Base-by-base conservation (phyloP, 2,329 filamentous ascomycete species). In the Cladosporium sp. region DNA sequence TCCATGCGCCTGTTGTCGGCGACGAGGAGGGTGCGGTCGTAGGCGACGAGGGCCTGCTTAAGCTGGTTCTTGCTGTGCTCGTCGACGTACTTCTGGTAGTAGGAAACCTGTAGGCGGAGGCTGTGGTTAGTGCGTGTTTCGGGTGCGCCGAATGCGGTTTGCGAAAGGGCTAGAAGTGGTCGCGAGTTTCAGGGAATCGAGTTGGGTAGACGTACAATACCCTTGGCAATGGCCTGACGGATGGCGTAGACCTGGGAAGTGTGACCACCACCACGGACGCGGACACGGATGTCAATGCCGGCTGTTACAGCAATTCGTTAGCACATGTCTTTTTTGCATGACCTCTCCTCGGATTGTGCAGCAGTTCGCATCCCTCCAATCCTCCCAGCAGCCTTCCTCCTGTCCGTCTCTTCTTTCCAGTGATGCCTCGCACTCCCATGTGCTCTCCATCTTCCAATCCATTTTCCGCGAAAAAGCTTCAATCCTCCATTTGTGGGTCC, bases 71-170 rank as follows among this genome's bases (percentile, higher is more conserved):
- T 99, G 87, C 91, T 92, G 91, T 98, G 93, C 91, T 99, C 95
- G 81, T 99, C 95, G 84, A 98, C 92, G 86, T 90, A 99, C 89
- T 99, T 97, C 87, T 97, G 94, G 91, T 97, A 98, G 91, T 97
- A 97, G 84, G 93, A 91, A 80, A 96, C 79, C 78, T 80, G 73
- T 64, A 57, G 61, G 61, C 36, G 61, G 34, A 24, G 54, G 63
- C n/a, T 66, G 34, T 58, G 47, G 65, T 71, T 67, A 68, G 64
- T 52, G 62, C 38, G 24, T 41, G 58, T 63, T 54, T 58, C 66
- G 55, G 59, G 65, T 32, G 60, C 62, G 57, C 8, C 57, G 57
- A 38, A 26, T 59, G 21, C 28, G 10, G 30, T 28, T 59, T 47
- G 57, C 34, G 34, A 28, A 28, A 44, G 24, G 21, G 26, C 38